phyloP scores from a whole-genome alignment of 352 stramenopile species.

The Globisporangium irregulare region DNA sequence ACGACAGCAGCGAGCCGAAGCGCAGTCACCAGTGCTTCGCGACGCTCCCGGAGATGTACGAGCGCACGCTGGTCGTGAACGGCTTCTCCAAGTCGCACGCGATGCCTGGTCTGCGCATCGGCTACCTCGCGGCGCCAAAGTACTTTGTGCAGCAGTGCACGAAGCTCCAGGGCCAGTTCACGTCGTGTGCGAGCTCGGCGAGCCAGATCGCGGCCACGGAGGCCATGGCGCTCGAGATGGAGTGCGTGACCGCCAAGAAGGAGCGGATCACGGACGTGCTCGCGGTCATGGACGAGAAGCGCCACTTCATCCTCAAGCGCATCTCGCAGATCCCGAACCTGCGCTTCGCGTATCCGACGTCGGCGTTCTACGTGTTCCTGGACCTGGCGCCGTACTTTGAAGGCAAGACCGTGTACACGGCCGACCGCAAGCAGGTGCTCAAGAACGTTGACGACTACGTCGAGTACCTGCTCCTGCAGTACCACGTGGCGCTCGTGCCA shows the following conservation, averaged over 20 bases:
- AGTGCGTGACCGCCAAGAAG: conserved; percentile 45
- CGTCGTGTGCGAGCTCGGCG: conserved; percentile 91
- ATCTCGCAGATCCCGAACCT: conserved; percentile 87
- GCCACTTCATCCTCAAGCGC: conserved; percentile 87
- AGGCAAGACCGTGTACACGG: conserved; percentile 40
- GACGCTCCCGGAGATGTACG: conserved; percentile 79
- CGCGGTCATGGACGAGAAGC: conserved; percentile 76
- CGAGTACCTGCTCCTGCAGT: conserved; percentile 89
- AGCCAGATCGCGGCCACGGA: conserved; percentile 89
- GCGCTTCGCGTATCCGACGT: conserved; percentile 82
- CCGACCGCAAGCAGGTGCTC: conserved; percentile 28
- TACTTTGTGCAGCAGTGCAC: conserved; percentile 85
- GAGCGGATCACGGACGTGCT: conserved; percentile 55
- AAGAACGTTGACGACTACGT: conserved; percentile 74
- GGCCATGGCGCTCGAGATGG: conserved; percentile 86
- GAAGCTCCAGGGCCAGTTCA: conserved; percentile 95
- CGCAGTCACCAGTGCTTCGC: conserved; percentile 72
- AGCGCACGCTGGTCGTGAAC: conserved; percentile 93
- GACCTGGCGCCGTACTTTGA: conserved; percentile 87
- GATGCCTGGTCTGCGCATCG: conserved; percentile 95
- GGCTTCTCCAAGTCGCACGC: conserved; percentile 97
- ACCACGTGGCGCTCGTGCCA: conserved; percentile 91
- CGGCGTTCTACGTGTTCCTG: conserved; percentile 95
- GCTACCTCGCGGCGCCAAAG: conserved; percentile 85
- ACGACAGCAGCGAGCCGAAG: conserved; percentile 26